Evolutionary conservation across 805 yeast species (phyloP), one percentile per base, ranked within the genome.

Genomic region (Candida mattraensis): DNA sequence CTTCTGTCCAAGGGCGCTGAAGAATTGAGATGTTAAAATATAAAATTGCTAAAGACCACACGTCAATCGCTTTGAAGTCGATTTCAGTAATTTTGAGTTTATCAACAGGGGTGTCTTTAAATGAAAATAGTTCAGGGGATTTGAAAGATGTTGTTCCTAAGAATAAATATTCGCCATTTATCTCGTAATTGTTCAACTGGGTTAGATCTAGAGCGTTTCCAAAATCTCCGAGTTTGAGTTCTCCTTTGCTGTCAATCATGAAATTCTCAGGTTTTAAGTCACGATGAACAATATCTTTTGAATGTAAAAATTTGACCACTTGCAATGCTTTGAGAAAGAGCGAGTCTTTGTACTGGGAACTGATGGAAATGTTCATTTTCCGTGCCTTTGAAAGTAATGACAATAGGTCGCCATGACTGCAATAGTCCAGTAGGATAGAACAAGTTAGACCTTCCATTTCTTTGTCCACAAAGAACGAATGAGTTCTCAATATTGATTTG

Each of bases 241-340:
- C 54, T 3, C 81, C 81, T 10, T 56, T 46, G 7, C 48, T 51
- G 46, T 68, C 76, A 27, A 75, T 65, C 15, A 76, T 50, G 27
- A 70, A 62, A 51, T 76, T 76, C 40, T 75, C 80, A 2, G 80
- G 80, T 45, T 75, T 75, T 28, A 75, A 54, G 44, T 75, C 81
- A 16, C 80, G 46, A 47, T 75, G 81, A 7, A 62, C 70, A 3
- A 76, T 65, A 10, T 58, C 53, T 11, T 60, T 54, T 6, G 54
- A 41, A 48, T 76, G 81, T 13, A 76, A 51, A 36, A 52, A 69
- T 30, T 63, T 58, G 15, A 74, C 74, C 0, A 70, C 77, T 27
- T 59, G 56, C 12, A 69, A 79, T 22, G 83, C 74, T 53, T 83
- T 64, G n/a, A 65, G 56, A 53, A 74, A 75, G 1, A 73, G 48